phyloP scores from a whole-genome alignment of 1,139 yeast genomes.

The Spathaspora sp. region DNA sequence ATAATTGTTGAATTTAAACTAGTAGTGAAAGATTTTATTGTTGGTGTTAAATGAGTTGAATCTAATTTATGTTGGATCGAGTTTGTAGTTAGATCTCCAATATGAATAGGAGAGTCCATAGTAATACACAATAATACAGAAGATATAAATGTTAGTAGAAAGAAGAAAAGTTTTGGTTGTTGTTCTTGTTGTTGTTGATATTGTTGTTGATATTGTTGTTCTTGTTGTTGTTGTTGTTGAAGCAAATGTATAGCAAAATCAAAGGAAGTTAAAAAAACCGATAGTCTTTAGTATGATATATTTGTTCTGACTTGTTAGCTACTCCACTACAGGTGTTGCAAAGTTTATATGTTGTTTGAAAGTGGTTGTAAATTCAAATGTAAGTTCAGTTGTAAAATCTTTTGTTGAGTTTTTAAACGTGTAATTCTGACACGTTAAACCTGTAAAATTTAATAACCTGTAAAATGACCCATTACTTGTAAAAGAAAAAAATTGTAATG shows the following conservation, averaged over 20 bases:
- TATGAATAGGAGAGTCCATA: conserved; percentile 48
- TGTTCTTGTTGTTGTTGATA: too few species aligned
- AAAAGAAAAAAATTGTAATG: not conserved
- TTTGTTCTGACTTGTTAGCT: not conserved
- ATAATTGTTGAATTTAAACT: conserved; percentile 33
- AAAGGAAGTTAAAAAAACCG: not conserved
- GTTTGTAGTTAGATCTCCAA: conserved; percentile 46
- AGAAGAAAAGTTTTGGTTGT: too few species aligned
- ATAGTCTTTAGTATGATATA: not conserved
- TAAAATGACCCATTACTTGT: not conserved
- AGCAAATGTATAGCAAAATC: not conserved
- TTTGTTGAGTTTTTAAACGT: not conserved
- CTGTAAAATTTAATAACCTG: not conserved
- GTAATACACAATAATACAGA: not conserved
- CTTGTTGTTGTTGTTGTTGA: too few species aligned
- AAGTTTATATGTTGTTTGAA: too few species aligned
- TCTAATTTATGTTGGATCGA: conserved; percentile 38
- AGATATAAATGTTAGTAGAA: too few species aligned
- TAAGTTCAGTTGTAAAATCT: not conserved
- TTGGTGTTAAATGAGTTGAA: conserved; percentile 35
- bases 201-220: too few species aligned
- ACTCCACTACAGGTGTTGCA: too few species aligned
- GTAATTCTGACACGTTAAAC: not conserved
- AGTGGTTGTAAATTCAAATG: not conserved
- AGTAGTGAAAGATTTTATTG: conserved; percentile 14